Base-by-base conservation (phyloP, 176 grass and related monocot species). In the Zea mays region DNA sequence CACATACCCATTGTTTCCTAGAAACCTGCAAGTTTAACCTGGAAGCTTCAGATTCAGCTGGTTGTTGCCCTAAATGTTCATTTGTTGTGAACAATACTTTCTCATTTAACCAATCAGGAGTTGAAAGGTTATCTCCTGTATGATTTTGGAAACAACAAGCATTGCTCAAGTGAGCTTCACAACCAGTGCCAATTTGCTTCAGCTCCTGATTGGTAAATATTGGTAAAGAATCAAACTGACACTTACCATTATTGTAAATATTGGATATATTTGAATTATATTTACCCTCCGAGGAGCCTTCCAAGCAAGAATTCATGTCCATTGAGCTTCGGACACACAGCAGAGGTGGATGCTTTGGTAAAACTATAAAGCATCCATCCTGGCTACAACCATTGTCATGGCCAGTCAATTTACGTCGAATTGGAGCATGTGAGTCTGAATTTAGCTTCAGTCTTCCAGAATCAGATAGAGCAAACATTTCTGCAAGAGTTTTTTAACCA, bases 381-480 rank as follows among this genome's bases (percentile, higher is more conserved):
- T 62, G 81, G 67, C 20, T 77, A 40, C 77, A 44, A 41, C 35
- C 73, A 66, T 67, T 81, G 4, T 63, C 50, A 17, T 2, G 10
- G 21, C 73, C 78, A 85, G 44, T 33, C 79, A 60, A 76, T 55
- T 61, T 69, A 50, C 58, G 42, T 10, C 2, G 62, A 71, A 76
- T 57, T 61, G 49, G 51, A 47, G n/a, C 10, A 73, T 35, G 78
- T 2, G 36, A 82, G 34, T 61, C 58, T 3, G 21, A 88, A 76
- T 63, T 85, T 75, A 34, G 78, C 36, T 70, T 88, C 20, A 47
- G 48, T 15, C 67, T 85, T 76, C 85, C 89, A 59, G 82, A 84
- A 83, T 91, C 85, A 47, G 89, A 91, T 58, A 88, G 63, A 75
- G 89, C 89, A 72, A 91, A 82, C 89, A 91, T 91, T 77, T 91